Percentiles rank a stretch among this genome's conserved stretches.
Conservation (phyloP, 208 protist species). For the Leptomonas pyrrhocoris region DNA sequence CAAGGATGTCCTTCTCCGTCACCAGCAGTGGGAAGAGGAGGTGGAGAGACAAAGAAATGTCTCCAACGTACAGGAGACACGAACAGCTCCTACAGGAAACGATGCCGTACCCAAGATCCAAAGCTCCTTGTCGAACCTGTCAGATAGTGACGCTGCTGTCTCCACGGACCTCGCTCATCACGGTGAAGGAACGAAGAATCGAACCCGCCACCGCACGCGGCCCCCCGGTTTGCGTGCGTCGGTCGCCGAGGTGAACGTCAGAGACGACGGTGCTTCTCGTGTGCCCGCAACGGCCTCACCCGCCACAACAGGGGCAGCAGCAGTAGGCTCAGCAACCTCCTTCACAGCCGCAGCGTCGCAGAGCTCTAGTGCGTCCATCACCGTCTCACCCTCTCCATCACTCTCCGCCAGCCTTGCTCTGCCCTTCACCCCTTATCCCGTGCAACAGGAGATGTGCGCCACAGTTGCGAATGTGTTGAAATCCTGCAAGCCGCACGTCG, state of each 20-base stretch:
- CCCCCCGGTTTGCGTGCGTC: slow-evolving; percentile 6
- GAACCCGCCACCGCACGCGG: background rate
- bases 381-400: too few species aligned
- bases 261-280: background rate
- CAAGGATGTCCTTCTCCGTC: slow-evolving; percentile 17
- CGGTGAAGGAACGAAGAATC: background rate
- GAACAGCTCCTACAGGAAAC: background rate
- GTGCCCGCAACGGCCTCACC: background rate
- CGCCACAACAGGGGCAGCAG: background rate
- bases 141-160: too few species aligned
- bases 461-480: slow-evolving; percentile 50
- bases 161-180: background rate
- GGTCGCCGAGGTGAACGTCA: background rate
- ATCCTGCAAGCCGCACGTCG: slow-evolving; percentile 29
- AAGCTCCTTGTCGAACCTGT: too few species aligned
- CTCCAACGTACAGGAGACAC: background rate
- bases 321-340: background rate
- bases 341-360: too few species aligned
- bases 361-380: too few species aligned
- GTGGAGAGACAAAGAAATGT: background rate
- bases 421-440: slow-evolving; percentile 82
- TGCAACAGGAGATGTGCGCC: slow-evolving; percentile 90
- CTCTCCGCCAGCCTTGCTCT: slow-evolving; percentile 28
- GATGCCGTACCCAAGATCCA: background rate
- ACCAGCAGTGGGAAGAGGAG: slow-evolving; percentile 23